A percentile compares a stretch with the other conserved stretches of the same genome.
These are phyloP conservation scores for Plenodomus tracheiphilus DNA, from an alignment of 2,329 filamentous ascomycete genomes.

Conservation along the genomic window DNA sequence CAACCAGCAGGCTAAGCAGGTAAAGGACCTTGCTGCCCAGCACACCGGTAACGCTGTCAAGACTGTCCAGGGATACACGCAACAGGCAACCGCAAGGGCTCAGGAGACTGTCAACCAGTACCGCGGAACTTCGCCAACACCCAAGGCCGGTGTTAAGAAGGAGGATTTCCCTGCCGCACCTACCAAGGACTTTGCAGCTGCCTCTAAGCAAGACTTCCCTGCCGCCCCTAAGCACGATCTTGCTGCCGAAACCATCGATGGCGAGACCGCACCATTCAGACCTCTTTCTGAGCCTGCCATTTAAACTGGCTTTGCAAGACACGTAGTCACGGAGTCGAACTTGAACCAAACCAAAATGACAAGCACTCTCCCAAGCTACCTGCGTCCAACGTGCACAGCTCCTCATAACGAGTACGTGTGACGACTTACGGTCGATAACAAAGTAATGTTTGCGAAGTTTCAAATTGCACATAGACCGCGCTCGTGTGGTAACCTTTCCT, in stretches of 20 bases:
- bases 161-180: conserved; percentile 21
- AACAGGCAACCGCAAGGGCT: conserved; percentile 64
- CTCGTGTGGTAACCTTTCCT: conserved; percentile 28
- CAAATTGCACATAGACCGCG: conserved; percentile 32
- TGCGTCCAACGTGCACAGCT: conserved; percentile 14
- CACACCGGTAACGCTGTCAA: conserved; percentile 62
- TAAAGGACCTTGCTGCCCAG: conserved; percentile 63
- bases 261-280: conserved; percentile 9
- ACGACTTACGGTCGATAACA: conserved; percentile 24
- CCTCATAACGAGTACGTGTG: conserved; percentile 26
- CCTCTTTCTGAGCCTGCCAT: conserved; percentile 32
- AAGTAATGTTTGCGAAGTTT: conserved; percentile 23
- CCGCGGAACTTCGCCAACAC: conserved; percentile 42
- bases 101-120: conserved; percentile 53
- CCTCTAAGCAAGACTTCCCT: conserved; percentile 16
- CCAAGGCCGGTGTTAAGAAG: conserved; percentile 27
- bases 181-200: conserved; percentile 15
- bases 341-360: background rate
- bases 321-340: background rate
- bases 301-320: conserved; percentile 14
- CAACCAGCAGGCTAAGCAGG: conserved; percentile 61
- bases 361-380: background rate
- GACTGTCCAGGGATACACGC: conserved; percentile 61
- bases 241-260: conserved; percentile 9
- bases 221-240: conserved; percentile 19